Evolutionary conservation across 2,329 filamentous ascomycete genomes (phyloP), one percentile per base, ranked within the genome.

Genomic region (Pyrenochaeta sp.): DNA sequence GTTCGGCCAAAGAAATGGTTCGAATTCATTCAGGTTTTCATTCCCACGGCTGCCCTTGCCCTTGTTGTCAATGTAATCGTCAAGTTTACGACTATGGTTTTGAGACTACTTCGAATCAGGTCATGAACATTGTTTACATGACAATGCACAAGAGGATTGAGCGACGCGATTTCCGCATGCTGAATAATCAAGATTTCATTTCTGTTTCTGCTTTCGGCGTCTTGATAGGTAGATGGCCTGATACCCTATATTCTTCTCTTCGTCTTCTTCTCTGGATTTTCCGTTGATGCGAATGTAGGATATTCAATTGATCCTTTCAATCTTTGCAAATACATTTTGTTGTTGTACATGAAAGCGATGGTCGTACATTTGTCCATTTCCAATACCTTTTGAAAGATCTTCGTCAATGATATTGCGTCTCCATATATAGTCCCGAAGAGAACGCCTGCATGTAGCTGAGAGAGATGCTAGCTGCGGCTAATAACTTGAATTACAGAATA

Each of bases 11-110:
- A 54, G 19, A 67, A 53, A 31, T 64, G 66, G 22, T 47, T 68
- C 2, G 76, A 79, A 57, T 72, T 74, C 37, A 29, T 77, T 41
- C 72, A 74, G 44, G 73, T 78, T 7, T 75, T 76, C 38, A 53
- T 72, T 17, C 75, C 75, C 1, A 45, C 69, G 0, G 57, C 63
- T 7, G 69, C 69, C 3, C 56, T 72, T 11, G 61, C 48, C 5
- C 49, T 76, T 48, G 53, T 77, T 45, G 32, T 67, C 11, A 70
- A 69, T 18, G 64, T 69, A 0, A 15, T 69, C 18, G 20, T 58
- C 2, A 55, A 57, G 30, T 53, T 68, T 32, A 35, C 45, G 11
- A 48, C 49, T 13, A 53, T 70, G 7, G 50, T 69, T 2, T 22
- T 60, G 23, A 49, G 40, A 17, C 34, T 58, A 2, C 34, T 60